Evolutionary conservation across 2,329 filamentous ascomycete species (phyloP), one percentile per base, ranked within the genome.

Genomic region (Phyllachora maydis): DNA sequence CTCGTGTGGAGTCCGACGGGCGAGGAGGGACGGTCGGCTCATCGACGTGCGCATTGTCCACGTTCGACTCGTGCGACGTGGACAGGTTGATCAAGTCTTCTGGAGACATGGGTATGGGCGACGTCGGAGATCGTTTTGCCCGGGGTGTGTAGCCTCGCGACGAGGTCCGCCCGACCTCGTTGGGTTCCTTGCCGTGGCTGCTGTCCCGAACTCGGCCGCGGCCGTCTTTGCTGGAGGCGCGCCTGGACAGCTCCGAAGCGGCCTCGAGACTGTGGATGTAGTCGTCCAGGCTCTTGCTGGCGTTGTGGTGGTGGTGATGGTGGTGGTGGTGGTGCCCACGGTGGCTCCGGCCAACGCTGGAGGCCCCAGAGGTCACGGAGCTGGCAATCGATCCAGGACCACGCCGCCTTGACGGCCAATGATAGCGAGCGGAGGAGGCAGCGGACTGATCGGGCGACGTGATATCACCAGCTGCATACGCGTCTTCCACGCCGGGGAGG

Each of bases 21-120:
- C 20, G 20, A n/a, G 11, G 12, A 14, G 17, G 20, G 11, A 18
- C 25, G 16, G 32, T 24, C 9, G 36, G 35, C 17, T 41, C 32
- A 21, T 32, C 33, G 11, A 32, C 21, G 12, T 36, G 34, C 8
- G 29, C 23, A 12, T 43, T 35, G 13, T 36, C 31, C 8, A 30
- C 23, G 12, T 43, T 35, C 13, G 35, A 30, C 19, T 46, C 37
- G 14, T 39, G 49, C 1, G 56, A 52, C 1, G 53, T 63, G 31
- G 59, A 63, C 23, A 74, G 46, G 34, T 64, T 71, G 38, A 68
- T 65, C 29, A 78, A 43, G 37, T 93, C 82, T 36, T 92, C 79
- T 0, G 82, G 82, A 3, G 83, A 91, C 83, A 93, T 93, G 3
- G 83, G 81, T 2, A 92, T 63, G 0, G 85, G 85, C 0, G 85